phyloP scores from a whole-genome alignment of 2,329 filamentous ascomycete species.

The Sporothrix protearum region DNA sequence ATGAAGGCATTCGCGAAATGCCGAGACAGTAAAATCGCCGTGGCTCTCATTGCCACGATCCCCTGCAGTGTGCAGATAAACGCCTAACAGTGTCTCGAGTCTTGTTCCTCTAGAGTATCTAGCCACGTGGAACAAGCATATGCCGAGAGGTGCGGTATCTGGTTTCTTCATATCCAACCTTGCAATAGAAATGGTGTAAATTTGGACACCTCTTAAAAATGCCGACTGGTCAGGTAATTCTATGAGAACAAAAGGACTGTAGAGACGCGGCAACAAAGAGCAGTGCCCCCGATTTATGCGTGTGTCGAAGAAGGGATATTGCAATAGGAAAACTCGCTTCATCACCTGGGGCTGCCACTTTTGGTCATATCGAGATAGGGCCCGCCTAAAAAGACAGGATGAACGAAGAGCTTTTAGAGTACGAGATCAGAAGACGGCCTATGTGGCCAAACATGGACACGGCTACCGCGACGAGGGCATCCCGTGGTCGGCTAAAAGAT shows the following conservation, averaged over 20 bases:
- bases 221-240: background rate
- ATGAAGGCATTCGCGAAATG: too few relatives aligned
- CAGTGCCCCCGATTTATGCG: background rate
- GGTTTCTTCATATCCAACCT: too few relatives aligned
- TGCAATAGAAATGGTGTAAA: too few relatives aligned
- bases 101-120: background rate
- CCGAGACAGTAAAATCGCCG: background rate
- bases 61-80: too few relatives aligned
- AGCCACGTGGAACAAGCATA: constrained; percentile 9
- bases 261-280: background rate
- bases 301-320: background rate
- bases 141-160: background rate
- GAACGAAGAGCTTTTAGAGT: background rate
- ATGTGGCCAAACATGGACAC: background rate
- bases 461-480: background rate
- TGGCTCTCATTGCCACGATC: too few relatives aligned
- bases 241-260: background rate
- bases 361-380: background rate
- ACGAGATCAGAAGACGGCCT: background rate
- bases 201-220: too few relatives aligned
- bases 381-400: background rate
- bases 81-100: too few relatives aligned
- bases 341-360: background rate
- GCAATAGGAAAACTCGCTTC: background rate
- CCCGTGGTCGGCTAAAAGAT: background rate